phyloP scores from a whole-genome alignment of 768 basidiomycete genomes.

The Tricholoma bakamatsutake region DNA sequence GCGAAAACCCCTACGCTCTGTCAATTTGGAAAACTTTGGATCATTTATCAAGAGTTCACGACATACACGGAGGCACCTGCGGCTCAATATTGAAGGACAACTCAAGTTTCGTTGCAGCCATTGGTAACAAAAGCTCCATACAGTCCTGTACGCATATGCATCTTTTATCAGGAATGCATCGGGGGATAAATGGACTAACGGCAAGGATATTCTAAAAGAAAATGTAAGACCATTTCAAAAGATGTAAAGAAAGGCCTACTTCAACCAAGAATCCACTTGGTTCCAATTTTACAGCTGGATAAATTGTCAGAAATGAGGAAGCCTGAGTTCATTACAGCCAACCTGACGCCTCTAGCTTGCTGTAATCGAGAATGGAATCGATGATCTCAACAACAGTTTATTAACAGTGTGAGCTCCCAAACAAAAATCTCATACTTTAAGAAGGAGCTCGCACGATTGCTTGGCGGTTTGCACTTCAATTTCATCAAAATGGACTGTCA shows the following conservation, averaged over 20 bases:
- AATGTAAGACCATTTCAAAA: neutral
- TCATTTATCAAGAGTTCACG: neutral
- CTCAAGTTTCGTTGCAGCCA: constrained; percentile 71
- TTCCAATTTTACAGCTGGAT: constrained; percentile 62
- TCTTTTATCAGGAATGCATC: constrained; percentile 2
- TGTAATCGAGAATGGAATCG: constrained; percentile 74
- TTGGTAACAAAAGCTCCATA: constrained; percentile 68
- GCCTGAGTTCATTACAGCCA: constrained; percentile 2
- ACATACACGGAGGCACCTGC: constrained; percentile 58
- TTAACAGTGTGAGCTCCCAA: neutral
- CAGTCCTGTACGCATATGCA: constrained; percentile 46
- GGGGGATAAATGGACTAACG: constrained; percentile 27
- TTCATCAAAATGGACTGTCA: neutral
- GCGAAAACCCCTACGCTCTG: constrained; percentile 52
- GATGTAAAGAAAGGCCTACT: constrained; percentile 22
- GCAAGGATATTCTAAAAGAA: constrained; percentile 53
- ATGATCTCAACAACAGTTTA: constrained; percentile 47
- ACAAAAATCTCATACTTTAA: constrained; percentile 40
- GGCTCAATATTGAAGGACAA: constrained; percentile 67
- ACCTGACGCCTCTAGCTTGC: constrained; percentile 75
- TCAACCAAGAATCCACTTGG: constrained; percentile 62
- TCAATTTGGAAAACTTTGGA: neutral
- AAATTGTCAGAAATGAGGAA: constrained; percentile 5
- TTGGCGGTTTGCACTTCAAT: constrained; percentile 66
- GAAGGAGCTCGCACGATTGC: constrained; percentile 67